phyloP scores from a whole-genome alignment of 306 rosid species.

The Glycyrrhiza uralensis region DNA sequence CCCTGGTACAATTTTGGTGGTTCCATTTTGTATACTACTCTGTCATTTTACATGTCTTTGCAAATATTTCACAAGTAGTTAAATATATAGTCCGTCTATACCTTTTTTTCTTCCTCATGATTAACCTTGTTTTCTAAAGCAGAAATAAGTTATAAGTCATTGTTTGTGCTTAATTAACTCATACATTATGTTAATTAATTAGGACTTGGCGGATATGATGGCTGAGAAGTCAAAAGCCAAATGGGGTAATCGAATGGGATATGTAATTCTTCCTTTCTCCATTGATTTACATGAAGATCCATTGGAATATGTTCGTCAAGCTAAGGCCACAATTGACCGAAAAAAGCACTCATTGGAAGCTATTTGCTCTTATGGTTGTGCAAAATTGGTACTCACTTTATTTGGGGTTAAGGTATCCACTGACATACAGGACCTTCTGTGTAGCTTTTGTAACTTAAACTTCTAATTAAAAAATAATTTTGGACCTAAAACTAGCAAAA shows the following conservation, averaged over 20 bases:
- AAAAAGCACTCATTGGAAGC: constrained; percentile 60
- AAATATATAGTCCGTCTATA: no score
- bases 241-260: constrained; percentile 62
- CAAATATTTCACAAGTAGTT: no score
- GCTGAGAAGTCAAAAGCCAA: constrained; percentile 44
- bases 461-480: not conserved
- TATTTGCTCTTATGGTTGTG: constrained; percentile 19
- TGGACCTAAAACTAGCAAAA: no score
- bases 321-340: constrained; percentile 46
- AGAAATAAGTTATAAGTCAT: not conserved
- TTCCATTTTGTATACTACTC: no score
- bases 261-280: constrained; percentile 40
- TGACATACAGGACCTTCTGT: no score
- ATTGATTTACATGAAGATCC: constrained; percentile 43
- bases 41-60: no score
- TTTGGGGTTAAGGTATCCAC: constrained; percentile 56
- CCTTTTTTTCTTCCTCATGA: no score
- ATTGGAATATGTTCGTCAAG: no score
- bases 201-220: constrained; percentile 66
- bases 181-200: not conserved
- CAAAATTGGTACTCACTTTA: constrained; percentile 5
- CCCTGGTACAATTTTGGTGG: no score
- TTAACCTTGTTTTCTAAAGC: no score
- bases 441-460: not conserved
- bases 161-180: not conserved